phyloP scores from a whole-genome alignment of 2,329 filamentous ascomycete species.

The Penicillium sclerotigenum region DNA sequence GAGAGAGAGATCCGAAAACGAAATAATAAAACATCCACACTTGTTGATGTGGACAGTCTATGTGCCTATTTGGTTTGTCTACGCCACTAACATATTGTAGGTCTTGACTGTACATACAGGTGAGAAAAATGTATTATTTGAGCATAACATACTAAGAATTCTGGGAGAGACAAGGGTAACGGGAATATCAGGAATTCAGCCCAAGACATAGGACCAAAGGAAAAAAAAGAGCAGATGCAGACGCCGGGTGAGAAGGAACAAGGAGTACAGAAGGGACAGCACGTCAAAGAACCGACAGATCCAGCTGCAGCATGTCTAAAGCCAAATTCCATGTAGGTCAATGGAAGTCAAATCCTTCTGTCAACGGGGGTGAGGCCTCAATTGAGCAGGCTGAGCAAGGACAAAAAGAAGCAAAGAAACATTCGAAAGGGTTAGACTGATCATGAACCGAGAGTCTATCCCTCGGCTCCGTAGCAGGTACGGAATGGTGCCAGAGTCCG shows the following conservation, averaged over 20 bases:
- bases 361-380: conserved; percentile 12
- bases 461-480: conserved; percentile 11
- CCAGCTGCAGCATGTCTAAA: conserved; percentile 31
- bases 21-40: neutral
- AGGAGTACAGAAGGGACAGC: conserved; percentile 29
- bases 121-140: conserved; percentile 34
- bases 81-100: neutral
- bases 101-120: conserved; percentile 9
- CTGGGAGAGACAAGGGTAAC: conserved; percentile 19
- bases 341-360: conserved; percentile 17
- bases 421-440: conserved; percentile 18
- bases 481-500: neutral
- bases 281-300: conserved; percentile 24
- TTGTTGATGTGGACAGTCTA: neutral
- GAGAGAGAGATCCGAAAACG: neutral
- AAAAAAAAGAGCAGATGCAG: conserved; percentile 29
- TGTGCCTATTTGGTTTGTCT: neutral
- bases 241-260: conserved; percentile 33
- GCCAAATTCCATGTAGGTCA: conserved; percentile 28
- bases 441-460: conserved; percentile 13
- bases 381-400: conserved; percentile 13
- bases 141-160: conserved; percentile 33
- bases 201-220: conserved; percentile 19
- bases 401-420: conserved; percentile 20
- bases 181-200: conserved; percentile 28